These are phyloP conservation scores for Sporothrix sp. DNA, from an alignment of 2,329 filamentous ascomycete genomes.

Conservation along the genomic window DNA sequence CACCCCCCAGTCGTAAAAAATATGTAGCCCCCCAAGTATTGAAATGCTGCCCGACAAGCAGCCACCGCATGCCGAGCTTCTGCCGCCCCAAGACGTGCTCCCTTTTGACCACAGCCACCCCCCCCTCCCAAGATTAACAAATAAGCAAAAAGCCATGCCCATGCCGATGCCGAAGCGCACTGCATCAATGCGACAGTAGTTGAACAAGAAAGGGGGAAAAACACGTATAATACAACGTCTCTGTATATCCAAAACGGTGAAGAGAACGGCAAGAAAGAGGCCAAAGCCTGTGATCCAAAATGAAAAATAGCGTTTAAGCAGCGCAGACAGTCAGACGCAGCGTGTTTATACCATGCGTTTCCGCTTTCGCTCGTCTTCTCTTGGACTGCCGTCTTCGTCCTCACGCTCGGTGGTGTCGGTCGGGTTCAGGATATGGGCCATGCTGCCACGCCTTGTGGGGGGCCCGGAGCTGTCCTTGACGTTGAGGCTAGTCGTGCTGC, in stretches of 20 bases:
- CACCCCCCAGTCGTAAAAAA: too few relatives aligned
- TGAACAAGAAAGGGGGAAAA: not conserved
- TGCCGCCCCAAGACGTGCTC: too few relatives aligned
- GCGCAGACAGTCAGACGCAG: not conserved
- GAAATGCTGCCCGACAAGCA: too few relatives aligned
- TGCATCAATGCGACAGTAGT: not conserved
- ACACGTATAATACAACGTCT: not conserved
- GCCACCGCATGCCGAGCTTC: too few relatives aligned
- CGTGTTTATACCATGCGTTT: constrained; percentile 43
- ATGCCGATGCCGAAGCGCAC: not conserved
- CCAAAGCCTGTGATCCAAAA: too few relatives aligned
- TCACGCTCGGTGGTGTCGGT: constrained; percentile 46
- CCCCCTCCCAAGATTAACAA: too few relatives aligned
- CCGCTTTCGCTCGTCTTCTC: constrained; percentile 51
- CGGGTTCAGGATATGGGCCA: constrained; percentile 55
- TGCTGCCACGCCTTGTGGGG: constrained; percentile 48
- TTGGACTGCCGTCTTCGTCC: constrained; percentile 45
- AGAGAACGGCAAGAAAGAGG: not conserved
- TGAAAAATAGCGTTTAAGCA: too few relatives aligned
- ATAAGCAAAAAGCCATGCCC: not conserved
- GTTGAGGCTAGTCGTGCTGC: constrained; percentile 34
- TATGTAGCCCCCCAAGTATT: too few relatives aligned
- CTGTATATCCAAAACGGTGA: not conserved
- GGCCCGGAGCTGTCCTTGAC: constrained; percentile 47
- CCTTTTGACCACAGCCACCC: not conserved